Base-by-base conservation (phyloP, 2,329 filamentous ascomycete species). In the Macrophomina phaseolina region DNA sequence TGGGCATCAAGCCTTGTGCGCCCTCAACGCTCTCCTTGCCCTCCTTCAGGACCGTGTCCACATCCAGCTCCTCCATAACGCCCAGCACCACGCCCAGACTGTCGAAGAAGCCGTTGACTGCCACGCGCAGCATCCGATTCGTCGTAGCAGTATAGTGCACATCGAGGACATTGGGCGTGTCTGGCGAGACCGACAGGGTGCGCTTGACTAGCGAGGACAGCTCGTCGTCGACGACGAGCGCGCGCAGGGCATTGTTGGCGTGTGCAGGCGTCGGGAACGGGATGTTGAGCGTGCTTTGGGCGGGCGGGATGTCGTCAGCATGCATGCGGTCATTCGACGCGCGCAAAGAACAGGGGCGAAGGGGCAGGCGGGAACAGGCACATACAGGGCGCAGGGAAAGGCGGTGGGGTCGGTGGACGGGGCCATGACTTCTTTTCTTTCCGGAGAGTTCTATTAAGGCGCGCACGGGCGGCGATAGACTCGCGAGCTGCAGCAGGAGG, bases 41-140 rank as follows among this genome's bases (percentile, higher is more conserved):
- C 30, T 78, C 74, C 65, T 76, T 75, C 68, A 85, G 86, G 46
- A 97, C 77, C 2, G 95, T 90, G 81, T 97, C 94, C 32, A 89
- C 87, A 79, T 98, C 94, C 73, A 98, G 80, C 77, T 96, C 91
- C 78, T 92, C 89, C 91, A 97, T 97, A 16, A 97, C 91, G 65
- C 93, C 91, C 49, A 97, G 78, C 1, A 97, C 90, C 5, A 97
- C 88, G 63, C 89, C 88, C 66, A 97, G 78, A 72, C 91, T 96
- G 74, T 98, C 94, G 85, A 98, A 93, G 79, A 97, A 97, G 9
- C 93, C 93, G 80, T 98, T 98, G 66, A 97, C 94, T 3, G 94
- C 92, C 2, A 99, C 95, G 52, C 95, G 90, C 67, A 99, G 85
- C 94, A 98, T 98, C 71, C 95, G 90, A 77, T 97, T 97, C 23